These are phyloP conservation scores for Chlamydomonas eustigma DNA, from an alignment of 139 green algal genomes.

Conservation along the genomic window DNA sequence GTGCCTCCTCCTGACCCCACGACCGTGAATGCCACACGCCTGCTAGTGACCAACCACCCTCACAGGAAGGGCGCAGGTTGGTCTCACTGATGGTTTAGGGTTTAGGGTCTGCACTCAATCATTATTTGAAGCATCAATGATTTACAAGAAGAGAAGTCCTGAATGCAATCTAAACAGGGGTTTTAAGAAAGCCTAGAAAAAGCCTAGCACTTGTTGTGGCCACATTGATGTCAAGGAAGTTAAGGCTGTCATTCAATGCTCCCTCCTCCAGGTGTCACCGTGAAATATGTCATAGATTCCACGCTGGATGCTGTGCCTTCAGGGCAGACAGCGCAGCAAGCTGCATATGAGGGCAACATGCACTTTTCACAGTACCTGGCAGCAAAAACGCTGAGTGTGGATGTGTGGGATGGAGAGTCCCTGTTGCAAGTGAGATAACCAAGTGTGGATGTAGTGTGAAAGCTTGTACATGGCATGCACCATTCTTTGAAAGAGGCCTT, in stretches of 20 bases:
- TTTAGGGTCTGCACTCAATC: no score
- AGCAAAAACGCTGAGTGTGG: conserved; percentile 40
- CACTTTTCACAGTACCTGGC: conserved; percentile 53
- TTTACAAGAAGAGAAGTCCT: no score
- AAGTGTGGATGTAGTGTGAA: background rate
- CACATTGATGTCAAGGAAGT: no score
- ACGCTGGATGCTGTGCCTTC: conserved; percentile 23
- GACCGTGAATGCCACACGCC: conserved; percentile 19
- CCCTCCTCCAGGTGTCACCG: conserved; percentile 16
- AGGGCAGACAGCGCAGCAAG: conserved; percentile 26
- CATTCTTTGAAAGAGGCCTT: background rate
- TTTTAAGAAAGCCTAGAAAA: no score
- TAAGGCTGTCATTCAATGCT: no score
- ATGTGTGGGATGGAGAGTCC: conserved; percentile 67
- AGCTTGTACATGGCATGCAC: no score
- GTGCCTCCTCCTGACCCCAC: background rate
- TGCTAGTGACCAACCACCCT: conserved; percentile 38
- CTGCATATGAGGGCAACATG: conserved; percentile 41
- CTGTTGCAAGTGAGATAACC: conserved; percentile 56
- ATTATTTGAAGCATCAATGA: no score
- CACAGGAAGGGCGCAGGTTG: conserved; percentile 34
- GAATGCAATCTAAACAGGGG: no score
- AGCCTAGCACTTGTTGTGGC: no score
- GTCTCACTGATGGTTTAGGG: no score
- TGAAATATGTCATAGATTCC: conserved; percentile 38